Base-by-base conservation (phyloP, 805 yeast genomes). In the Kodamaea leandrae region DNA sequence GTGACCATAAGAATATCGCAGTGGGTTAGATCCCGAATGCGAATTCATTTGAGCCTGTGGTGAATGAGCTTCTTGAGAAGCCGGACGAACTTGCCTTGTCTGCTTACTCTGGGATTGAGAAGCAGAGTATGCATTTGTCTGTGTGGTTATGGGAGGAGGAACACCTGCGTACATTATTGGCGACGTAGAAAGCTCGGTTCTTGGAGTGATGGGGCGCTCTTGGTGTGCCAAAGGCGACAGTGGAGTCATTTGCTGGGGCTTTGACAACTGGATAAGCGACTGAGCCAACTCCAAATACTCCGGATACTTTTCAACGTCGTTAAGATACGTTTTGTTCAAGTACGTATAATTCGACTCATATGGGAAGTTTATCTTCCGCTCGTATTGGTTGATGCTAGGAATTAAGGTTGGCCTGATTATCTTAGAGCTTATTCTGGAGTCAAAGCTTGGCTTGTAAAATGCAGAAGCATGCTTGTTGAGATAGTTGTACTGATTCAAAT, bases 311-410 rank as follows among this genome's bases (percentile, higher is more conserved):
- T 72, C 72, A 34, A 75, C 72, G 52, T 76, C 80, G 29, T 62
- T 64, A 52, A 74, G 55, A 49, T 74, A 76, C 2, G 79, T 75
- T 37, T 66, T 53, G 42, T 66, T 63, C 53, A 74, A 69, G 51
- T 74, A 74, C 13, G 77, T 69, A 52, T 76, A 75, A 49, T 76
- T 74, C 18, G 73, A 70, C 48, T 75, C 76, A 55, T 71, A 76
- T 3, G 82, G 82, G 51, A 74, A 76, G 52, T 75, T 71, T 42
- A 68, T 64, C 46, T 67, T 68, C 39, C 64, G 55, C 44, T 63
- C 69, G 25, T 37, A 25, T 37, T 52, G 38, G 38, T 47, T 41
- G 41, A 50, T 42, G 33, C 46, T 49, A 25, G 60, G 54, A 39
- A 49, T 50, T 20, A 45, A 30, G 6, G 56, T 45, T 2, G 51